phyloP scores from a whole-genome alignment of 169 alveolate species.

The Plasmodium coatneyi region DNA sequence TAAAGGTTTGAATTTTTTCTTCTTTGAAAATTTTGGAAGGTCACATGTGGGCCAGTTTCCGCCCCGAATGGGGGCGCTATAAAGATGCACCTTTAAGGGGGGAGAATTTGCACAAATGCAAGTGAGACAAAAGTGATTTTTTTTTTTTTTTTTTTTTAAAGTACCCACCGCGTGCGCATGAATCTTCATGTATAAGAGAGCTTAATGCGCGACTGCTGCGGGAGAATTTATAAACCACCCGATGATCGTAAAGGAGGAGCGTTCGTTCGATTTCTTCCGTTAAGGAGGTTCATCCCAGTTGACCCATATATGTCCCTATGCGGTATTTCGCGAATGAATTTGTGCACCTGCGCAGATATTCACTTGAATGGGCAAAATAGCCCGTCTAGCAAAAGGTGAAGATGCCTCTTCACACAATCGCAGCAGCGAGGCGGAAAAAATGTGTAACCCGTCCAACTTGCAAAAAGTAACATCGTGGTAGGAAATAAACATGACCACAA shows the following conservation, averaged over 20 bases:
- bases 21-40: not conserved
- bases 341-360: not conserved
- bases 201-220: not conserved
- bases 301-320: not conserved
- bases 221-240: not conserved
- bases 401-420: not conserved
- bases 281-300: not conserved
- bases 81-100: not conserved
- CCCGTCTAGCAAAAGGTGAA: not conserved
- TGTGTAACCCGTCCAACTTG: not conserved
- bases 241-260: not conserved
- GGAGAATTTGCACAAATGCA: not conserved
- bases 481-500: not conserved
- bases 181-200: not conserved
- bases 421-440: not conserved
- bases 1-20: constrained; percentile 3
- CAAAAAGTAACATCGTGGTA: not conserved
- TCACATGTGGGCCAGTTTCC: not conserved
- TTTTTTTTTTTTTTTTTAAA: not conserved
- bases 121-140: not conserved
- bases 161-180: not conserved
- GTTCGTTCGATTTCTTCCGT: not conserved
- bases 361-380: not conserved
- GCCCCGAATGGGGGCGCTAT: not conserved
- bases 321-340: not conserved